Evolutionary conservation across 179 eudicot species (phyloP).

Genomic region (Gypsophila paniculata): DNA sequence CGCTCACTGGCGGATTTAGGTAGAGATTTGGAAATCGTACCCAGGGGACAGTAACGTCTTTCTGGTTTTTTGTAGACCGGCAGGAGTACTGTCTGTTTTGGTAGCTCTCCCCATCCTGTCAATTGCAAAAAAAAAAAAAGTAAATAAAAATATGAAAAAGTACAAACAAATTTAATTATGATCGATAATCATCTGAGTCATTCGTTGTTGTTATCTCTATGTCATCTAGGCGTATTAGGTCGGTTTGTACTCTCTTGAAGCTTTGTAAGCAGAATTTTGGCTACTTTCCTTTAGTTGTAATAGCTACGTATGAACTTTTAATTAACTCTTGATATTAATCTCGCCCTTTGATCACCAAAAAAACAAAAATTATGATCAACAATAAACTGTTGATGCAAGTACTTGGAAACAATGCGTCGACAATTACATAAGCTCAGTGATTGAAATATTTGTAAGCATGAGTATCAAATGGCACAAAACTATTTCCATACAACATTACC

Average conservation of each 20-base stretch:
- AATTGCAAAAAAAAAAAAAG: not conserved
- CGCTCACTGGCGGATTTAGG: not conserved
- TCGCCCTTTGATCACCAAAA: no score
- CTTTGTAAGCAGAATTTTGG: no score
- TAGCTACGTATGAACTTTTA: no score
- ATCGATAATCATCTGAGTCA: no score
- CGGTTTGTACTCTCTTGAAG: no score
- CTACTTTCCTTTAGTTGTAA: no score
- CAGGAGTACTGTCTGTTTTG: constrained; percentile 17
- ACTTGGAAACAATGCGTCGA: not conserved
- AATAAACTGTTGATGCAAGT: not conserved
- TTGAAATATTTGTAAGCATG: not conserved
- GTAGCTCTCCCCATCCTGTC: constrained; percentile 21
- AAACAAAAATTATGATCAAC: no score
- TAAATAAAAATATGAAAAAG: no score
- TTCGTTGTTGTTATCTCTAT: no score
- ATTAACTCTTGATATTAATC: no score
- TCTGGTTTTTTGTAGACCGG: constrained; percentile 19
- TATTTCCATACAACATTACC: constrained; percentile 40
- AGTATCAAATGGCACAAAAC: not conserved
- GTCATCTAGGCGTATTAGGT: no score
- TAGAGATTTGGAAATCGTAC: constrained; percentile 21
- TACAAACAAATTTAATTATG: not conserved
- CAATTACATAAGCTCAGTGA: no score
- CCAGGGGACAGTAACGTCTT: constrained; percentile 25